A percentile compares a stretch with the other conserved stretches of the same genome.
phyloP scores from a whole-genome alignment of 805 yeast species.

The Candida chilensis region DNA sequence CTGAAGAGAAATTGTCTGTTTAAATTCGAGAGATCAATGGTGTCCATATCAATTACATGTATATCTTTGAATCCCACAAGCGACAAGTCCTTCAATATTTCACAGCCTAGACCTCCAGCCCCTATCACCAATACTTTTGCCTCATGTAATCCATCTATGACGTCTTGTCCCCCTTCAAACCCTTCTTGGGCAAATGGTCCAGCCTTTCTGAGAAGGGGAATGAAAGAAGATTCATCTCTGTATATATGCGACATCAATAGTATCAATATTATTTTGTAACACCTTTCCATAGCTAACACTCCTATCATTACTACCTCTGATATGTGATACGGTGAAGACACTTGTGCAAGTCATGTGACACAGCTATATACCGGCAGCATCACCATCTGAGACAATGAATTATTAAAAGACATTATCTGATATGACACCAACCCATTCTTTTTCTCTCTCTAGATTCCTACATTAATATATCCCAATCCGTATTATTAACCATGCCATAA shows the following conservation, averaged over 20 bases:
- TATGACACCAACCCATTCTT: no score
- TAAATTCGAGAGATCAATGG: slow-evolving; percentile 67
- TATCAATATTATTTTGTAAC: no score
- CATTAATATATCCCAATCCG: no score
- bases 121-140: slow-evolving; percentile 42
- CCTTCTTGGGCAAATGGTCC: neutral
- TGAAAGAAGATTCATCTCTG: neutral
- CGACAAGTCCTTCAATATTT: slow-evolving; percentile 64
- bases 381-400: slow-evolving; percentile 1
- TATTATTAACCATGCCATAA: no score
- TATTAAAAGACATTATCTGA: no score
- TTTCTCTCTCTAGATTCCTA: no score
- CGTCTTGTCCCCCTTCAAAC: neutral
- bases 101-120: slow-evolving; percentile 84
- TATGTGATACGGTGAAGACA: no score
- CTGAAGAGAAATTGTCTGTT: slow-evolving; percentile 72
- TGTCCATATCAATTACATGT: slow-evolving; percentile 75
- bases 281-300: no score
- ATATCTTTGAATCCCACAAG: slow-evolving; percentile 58
- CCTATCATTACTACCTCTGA: no score
- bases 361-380: no score
- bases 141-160: neutral
- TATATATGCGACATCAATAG: neutral
- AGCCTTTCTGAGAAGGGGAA: neutral
- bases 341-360: no score